These are phyloP conservation scores for Fusarium sp. DNA, from an alignment of 2,329 filamentous ascomycete species.

Conservation along the genomic window DNA sequence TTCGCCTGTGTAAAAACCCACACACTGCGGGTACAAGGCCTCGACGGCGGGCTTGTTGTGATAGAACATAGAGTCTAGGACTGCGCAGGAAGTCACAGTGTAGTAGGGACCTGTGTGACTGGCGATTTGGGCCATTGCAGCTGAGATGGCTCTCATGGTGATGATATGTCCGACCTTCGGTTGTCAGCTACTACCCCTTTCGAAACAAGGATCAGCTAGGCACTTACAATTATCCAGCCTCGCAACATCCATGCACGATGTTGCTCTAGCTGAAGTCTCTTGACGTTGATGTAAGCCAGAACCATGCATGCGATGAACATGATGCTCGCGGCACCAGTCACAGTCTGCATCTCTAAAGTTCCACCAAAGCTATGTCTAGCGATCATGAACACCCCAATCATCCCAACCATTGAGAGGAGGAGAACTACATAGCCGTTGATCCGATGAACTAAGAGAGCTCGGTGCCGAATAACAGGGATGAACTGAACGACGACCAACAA, in stretches of 20 bases:
- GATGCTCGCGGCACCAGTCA: constrained; percentile 57
- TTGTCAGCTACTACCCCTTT: not conserved
- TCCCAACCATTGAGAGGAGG: constrained; percentile 58
- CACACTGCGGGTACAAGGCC: constrained; percentile 58
- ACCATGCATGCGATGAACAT: constrained; percentile 56
- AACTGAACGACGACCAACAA: constrained; percentile 62
- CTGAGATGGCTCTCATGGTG: constrained; percentile 61
- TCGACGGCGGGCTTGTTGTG: constrained; percentile 45
- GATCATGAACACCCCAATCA: constrained; percentile 65
- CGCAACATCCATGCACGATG: constrained; percentile 74
- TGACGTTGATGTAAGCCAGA: constrained; percentile 67
- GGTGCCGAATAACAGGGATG: constrained; percentile 59
- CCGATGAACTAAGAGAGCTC: constrained; percentile 64
- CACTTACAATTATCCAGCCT: constrained; percentile 59
- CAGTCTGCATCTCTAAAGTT: constrained; percentile 59
- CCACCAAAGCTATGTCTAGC: constrained; percentile 65
- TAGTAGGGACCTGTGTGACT: constrained; percentile 46
- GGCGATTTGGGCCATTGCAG: constrained; percentile 55
- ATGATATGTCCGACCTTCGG: constrained; percentile 60
- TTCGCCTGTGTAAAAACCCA: constrained; percentile 49
- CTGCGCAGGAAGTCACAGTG: constrained; percentile 55
- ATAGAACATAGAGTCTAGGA: constrained; percentile 57
- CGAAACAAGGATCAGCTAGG: fast-evolving
- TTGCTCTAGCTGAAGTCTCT: constrained; percentile 69
- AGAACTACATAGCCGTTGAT: constrained; percentile 69